A percentile compares a stretch with the other conserved stretches of the same genome.
Evolutionary conservation across 2,329 filamentous ascomycete species (phyloP).

Genomic region (Triangularia verruculosa): DNA sequence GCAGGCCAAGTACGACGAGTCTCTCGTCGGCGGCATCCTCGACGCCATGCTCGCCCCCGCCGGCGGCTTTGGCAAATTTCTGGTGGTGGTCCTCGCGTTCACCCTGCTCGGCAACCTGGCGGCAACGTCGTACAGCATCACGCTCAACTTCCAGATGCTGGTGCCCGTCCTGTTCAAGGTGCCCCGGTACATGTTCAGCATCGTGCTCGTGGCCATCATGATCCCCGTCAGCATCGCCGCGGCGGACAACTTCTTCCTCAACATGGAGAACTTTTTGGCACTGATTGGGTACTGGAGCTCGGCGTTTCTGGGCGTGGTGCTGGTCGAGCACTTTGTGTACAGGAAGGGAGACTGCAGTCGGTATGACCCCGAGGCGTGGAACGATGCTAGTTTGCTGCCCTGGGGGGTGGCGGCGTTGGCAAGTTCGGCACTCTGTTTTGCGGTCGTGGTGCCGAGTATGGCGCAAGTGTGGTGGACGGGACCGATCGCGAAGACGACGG

Average conservation of each 20-base stretch:
- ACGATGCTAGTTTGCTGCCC: constrained; percentile 27
- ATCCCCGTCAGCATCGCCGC: constrained; percentile 42
- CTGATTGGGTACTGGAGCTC: constrained; percentile 47
- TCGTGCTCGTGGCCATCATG: constrained; percentile 40
- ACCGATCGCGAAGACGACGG: constrained; percentile 41
- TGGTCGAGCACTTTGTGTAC: constrained; percentile 33
- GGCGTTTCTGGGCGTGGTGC: constrained; percentile 40
- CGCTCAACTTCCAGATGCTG: constrained; percentile 56
- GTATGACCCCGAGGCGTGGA: constrained; percentile 29
- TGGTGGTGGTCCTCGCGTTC: constrained; percentile 56
- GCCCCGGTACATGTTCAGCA: constrained; percentile 41
- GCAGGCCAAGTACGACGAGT: constrained; percentile 51
- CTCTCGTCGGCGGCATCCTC: constrained; percentile 56
- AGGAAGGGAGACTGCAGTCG: constrained; percentile 21
- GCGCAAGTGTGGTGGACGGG: constrained; percentile 43
- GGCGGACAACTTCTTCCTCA: constrained; percentile 39
- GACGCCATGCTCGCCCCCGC: constrained; percentile 56
- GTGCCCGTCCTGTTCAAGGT: constrained; percentile 38
- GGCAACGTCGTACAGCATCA: constrained; percentile 60
- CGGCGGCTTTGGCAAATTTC: constrained; percentile 60
- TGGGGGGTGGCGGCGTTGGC: constrained; percentile 30
- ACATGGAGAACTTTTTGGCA: constrained; percentile 43
- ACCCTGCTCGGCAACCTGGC: constrained; percentile 58
- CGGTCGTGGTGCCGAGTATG: constrained; percentile 40
- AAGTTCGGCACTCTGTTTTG: constrained; percentile 25